Conservation (phyloP, 2,329 filamentous ascomycete genomes). For the Fonsecaea nubica region DNA sequence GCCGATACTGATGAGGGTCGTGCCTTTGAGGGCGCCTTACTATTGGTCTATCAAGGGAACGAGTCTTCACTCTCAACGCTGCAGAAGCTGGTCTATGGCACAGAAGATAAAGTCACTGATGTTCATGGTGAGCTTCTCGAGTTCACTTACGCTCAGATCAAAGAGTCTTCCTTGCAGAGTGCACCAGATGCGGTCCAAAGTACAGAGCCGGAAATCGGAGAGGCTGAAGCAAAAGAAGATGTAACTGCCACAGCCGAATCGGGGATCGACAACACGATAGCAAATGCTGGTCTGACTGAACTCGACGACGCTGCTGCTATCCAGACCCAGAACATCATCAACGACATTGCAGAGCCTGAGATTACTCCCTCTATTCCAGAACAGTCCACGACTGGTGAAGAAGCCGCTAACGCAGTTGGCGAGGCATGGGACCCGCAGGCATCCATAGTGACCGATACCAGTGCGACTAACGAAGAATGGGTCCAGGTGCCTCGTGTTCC, state of each 20-base stretch:
- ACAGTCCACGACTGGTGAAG: constrained; percentile 50
- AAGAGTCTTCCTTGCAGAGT: constrained; percentile 56
- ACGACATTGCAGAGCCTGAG: constrained; percentile 32
- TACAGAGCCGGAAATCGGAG: constrained; percentile 48
- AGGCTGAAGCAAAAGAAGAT: constrained; percentile 52
- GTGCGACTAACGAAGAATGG: constrained; percentile 67
- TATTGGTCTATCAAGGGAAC: constrained; percentile 69
- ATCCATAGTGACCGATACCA: constrained; percentile 55
- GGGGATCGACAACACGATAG: constrained; percentile 64
- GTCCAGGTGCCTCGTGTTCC: constrained; percentile 77
- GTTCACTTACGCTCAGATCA: constrained; percentile 63
- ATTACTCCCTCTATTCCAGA: constrained; percentile 42
- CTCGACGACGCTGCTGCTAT: constrained; percentile 63
- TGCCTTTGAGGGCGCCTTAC: constrained; percentile 68
- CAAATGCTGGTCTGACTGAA: constrained; percentile 66
- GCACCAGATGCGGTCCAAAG: constrained; percentile 40
- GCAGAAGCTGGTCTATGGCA: constrained; percentile 66
- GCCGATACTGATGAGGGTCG: constrained; percentile 63
- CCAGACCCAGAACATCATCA: constrained; percentile 60
- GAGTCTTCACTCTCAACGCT: constrained; percentile 64
- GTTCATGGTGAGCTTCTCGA: constrained; percentile 62
- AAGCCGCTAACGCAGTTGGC: constrained; percentile 55
- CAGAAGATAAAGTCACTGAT: constrained; percentile 63
- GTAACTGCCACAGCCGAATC: constrained; percentile 47
- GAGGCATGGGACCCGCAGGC: constrained; percentile 63